phyloP scores from a whole-genome alignment of 148 eudicot genomes.

The Chenopodium berlandieri region DNA sequence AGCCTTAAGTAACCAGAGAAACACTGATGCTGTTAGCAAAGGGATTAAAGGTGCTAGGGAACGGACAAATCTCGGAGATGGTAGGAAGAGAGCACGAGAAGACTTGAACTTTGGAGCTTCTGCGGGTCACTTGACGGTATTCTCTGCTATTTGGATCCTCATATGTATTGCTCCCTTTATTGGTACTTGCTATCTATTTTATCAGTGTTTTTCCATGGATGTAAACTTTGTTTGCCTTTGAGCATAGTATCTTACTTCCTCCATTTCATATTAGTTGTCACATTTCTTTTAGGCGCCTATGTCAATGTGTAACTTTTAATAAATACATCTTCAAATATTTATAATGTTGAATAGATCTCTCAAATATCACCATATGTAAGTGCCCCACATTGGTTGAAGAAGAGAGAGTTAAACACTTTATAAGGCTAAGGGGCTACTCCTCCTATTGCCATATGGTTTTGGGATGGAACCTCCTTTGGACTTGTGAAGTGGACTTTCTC shows the following conservation, averaged over 20 bases:
- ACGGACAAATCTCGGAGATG: conserved; percentile 22
- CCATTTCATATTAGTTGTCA: too few species aligned
- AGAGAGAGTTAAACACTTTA: too few species aligned
- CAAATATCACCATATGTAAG: too few species aligned
- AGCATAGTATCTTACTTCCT: background rate
- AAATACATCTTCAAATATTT: too few species aligned
- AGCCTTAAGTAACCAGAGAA: conserved; percentile 26
- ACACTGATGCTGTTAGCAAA: conserved; percentile 22
- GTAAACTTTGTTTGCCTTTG: background rate
- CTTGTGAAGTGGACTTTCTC: too few species aligned
- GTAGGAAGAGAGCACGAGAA: conserved; percentile 47
- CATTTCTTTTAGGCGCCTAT: too few species aligned
- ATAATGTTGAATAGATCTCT: too few species aligned
- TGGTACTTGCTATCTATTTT: background rate
- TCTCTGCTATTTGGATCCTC: background rate
- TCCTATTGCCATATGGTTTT: too few species aligned
- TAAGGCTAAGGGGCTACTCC: too few species aligned
- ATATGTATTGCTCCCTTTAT: background rate
- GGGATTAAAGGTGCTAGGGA: conserved; percentile 25
- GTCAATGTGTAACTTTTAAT: too few species aligned
- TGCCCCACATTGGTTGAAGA: too few species aligned
- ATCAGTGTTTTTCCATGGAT: background rate
- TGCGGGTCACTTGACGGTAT: conserved; percentile 29
- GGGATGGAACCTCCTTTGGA: too few species aligned
- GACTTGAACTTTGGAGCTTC: conserved; percentile 37